Evolutionary conservation across 495 filamentous ascomycete genomes (phyloP), one percentile per base, ranked within the genome.

Genomic region (Astrocystis sublimbata): DNA sequence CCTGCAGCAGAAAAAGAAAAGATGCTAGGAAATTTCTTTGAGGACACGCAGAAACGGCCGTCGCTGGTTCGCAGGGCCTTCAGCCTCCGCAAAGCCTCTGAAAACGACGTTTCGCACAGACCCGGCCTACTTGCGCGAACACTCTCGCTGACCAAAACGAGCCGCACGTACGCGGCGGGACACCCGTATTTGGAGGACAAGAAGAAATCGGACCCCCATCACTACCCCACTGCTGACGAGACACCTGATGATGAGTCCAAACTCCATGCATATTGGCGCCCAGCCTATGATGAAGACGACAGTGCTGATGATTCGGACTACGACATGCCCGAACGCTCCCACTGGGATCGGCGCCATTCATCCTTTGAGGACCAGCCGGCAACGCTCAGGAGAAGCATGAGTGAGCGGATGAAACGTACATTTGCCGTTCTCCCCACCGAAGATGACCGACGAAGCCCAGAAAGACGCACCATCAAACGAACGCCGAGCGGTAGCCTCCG

Each of bases 211-310:
- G 64, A 54, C 23, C 19, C 53, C 15, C 55, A 38, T 21, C 65
- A 74, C 13, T 76, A 76, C 60, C 76, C 77, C 0, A 76, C 76
- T 7, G 65, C 73, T 1, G 76, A 78, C 31, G 75, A 78, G 35
- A 58, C 63, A 35, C 80, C 78, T 13, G 51, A 72, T 2, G 82
- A 85, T 52, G 79, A 82, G 36, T 81, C 79, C 52, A 85, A 82
- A 49, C 77, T 93, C 5, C 89, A 94, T 68, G 91, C 92, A 1
- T 89, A 89, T 73, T 96, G 92, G 92, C 83, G 86, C 26, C 91
- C 92, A 4, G 50, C 85, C 24, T 91, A 90, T 70, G 89, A 85
- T 81, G 87, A 90, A 30, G 85, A 88, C 58, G 75, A 82, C 6
- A 80, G 82, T 35, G 78, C 76, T n/a, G 80, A 83, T 58, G 70